These are phyloP conservation scores for Deinandra increscens DNA, from an alignment of 129 eudicot genomes.

Conservation along the genomic window DNA sequence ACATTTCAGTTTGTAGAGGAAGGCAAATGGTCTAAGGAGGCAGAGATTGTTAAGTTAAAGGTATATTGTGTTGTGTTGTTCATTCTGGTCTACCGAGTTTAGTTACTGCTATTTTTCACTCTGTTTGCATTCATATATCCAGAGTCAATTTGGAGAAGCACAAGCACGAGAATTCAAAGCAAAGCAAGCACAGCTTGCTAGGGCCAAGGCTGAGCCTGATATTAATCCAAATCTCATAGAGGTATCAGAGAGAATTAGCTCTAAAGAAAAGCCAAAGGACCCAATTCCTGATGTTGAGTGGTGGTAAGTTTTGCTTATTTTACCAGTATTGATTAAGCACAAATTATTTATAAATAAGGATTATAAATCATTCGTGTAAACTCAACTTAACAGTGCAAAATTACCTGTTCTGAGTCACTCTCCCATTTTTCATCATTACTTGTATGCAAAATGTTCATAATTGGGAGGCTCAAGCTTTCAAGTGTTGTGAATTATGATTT, in stretches of 20 bases:
- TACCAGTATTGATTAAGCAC: background rate
- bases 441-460: background rate
- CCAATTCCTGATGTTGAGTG: conserved; percentile 84
- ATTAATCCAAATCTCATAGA: conserved; percentile 91
- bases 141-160: conserved; percentile 92
- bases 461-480: background rate
- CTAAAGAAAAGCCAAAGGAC: conserved; percentile 80
- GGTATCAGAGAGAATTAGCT: conserved; percentile 66
- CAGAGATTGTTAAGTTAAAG: conserved; percentile 69
- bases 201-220: conserved; percentile 84
- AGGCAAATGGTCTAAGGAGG: conserved; percentile 94
- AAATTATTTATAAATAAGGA: conserved; percentile 40
- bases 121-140: conserved; percentile 14
- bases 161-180: conserved; percentile 80
- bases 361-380: background rate
- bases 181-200: conserved; percentile 85
- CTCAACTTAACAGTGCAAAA: background rate
- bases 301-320: conserved; percentile 46
- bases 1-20: conserved; percentile 86
- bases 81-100: background rate
- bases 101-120: background rate
- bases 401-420: background rate
- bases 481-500: background rate
- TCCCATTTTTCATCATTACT: background rate
- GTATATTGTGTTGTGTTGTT: conserved; percentile 31